Evolutionary conservation across 345 rosid species (phyloP).

Genomic region (Durio zibethinus): DNA sequence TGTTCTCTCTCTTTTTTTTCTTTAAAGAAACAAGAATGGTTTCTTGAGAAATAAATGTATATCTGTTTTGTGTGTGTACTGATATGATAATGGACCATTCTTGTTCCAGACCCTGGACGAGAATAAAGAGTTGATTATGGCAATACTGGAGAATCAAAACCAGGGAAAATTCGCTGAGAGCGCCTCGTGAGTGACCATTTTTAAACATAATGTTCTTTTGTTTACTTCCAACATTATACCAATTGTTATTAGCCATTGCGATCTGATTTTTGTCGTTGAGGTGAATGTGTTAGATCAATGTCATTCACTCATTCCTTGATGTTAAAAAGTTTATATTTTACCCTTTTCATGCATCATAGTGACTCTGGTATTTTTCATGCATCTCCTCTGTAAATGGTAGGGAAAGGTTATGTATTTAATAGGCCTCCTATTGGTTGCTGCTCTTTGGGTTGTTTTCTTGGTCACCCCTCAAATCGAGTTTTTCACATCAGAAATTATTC

Average conservation of each 20-base stretch:
- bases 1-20: background rate
- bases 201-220: background rate
- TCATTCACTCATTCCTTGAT: background rate
- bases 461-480: background rate
- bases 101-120: slow-evolving; percentile 54
- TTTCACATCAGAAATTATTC: background rate
- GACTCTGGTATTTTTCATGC: background rate
- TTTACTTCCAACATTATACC: background rate
- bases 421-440: background rate
- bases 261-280: background rate
- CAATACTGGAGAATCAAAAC: slow-evolving; percentile 49
- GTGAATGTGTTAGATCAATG: background rate
- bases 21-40: background rate
- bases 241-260: background rate
- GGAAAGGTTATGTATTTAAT: background rate
- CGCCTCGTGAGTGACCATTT: slow-evolving; percentile 36
- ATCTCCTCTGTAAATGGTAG: background rate
- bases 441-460: background rate
- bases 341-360: background rate
- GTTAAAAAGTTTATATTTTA: background rate
- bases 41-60: background rate
- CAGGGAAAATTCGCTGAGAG: slow-evolving; percentile 44
- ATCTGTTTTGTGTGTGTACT: background rate
- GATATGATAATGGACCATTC: slow-evolving; percentile 6
- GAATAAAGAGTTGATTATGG: slow-evolving; percentile 48